Percentiles rank a stretch among this genome's conserved stretches.
Evolutionary conservation across 169 alveolate genomes (phyloP).

Genomic region (Eimeria acervulina): DNA sequence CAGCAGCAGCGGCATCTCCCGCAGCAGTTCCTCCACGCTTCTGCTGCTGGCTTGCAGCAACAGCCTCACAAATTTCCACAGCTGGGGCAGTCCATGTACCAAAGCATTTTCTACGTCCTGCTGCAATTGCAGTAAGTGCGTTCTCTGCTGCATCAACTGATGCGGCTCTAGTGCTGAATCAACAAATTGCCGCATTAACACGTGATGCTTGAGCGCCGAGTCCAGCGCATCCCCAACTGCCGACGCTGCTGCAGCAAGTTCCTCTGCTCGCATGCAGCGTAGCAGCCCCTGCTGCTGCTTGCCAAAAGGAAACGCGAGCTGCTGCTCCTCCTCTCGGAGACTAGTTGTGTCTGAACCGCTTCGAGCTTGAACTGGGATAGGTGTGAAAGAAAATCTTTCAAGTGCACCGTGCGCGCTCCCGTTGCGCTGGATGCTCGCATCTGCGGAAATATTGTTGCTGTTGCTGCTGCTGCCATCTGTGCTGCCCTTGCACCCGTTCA

Average conservation of each 20-base stretch:
- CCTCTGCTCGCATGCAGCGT: conserved; percentile 51
- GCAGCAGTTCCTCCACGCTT: conserved; percentile 57
- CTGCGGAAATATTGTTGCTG: neutral
- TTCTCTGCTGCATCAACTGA: conserved; percentile 7
- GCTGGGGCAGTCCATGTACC: conserved; percentile 27
- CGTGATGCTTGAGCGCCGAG: neutral
- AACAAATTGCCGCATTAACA: neutral
- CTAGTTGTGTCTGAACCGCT: neutral
- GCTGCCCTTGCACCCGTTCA: neutral
- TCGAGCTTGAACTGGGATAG: neutral
- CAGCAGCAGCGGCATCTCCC: conserved; percentile 56
- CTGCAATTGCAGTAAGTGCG: conserved; percentile 28
- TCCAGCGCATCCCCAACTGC: conserved; percentile 42
- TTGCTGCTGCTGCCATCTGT: neutral
- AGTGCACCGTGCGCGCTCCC: neutral
- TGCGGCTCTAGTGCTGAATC: conserved; percentile 20
- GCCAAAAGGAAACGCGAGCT: neutral
- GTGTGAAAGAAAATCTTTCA: neutral
- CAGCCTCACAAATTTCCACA: conserved; percentile 36
- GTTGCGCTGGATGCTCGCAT: neutral
- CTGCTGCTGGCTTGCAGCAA: conserved; percentile 59
- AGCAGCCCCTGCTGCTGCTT: conserved; percentile 44
- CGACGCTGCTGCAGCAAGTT: conserved; percentile 35
- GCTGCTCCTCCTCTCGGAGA: neutral
- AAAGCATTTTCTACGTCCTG: conserved; percentile 1